Evolutionary conservation across 495 filamentous ascomycete genomes (phyloP).

Genomic region (Neurospora cerealis): DNA sequence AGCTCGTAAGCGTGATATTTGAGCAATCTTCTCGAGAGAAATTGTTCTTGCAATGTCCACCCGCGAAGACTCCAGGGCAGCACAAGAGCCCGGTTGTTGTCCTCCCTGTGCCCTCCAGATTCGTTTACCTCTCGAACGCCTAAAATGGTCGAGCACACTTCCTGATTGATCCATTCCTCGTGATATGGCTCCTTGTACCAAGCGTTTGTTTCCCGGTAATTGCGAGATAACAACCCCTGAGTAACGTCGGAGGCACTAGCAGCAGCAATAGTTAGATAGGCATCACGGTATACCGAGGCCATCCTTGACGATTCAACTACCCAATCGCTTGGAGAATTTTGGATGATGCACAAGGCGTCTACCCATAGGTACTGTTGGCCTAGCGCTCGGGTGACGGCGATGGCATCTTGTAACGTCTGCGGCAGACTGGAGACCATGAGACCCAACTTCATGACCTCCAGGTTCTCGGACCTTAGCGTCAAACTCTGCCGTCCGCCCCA

Average conservation of each 20-base stretch:
- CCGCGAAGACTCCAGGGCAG: background rate
- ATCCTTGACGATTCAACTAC: constrained; percentile 3
- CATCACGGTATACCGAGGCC: constrained; percentile 4
- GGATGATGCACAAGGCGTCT: constrained; percentile 4
- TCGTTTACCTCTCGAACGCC: background rate
- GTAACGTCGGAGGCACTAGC: background rate
- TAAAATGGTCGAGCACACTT: background rate
- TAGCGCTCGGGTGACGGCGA: background rate
- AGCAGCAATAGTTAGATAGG: constrained; percentile 3
- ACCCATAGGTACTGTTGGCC: background rate
- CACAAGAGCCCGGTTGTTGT: background rate
- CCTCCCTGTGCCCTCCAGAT: background rate
- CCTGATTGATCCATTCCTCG: background rate
- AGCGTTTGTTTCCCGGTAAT: background rate
- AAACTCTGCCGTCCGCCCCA: background rate
- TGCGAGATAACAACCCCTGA: constrained; percentile 1
- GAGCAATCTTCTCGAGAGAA: constrained; percentile 1
- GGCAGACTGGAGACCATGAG: background rate
- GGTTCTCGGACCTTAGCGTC: background rate
- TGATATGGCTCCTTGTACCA: background rate
- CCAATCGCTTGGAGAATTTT: constrained; percentile 3
- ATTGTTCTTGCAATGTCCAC: constrained; percentile 4
- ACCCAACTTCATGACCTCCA: background rate
- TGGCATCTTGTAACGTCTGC: constrained; percentile 1
- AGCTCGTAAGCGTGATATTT: background rate